Conservation (phyloP, 768 basidiomycete species). For the Exsudoporus frostii region DNA sequence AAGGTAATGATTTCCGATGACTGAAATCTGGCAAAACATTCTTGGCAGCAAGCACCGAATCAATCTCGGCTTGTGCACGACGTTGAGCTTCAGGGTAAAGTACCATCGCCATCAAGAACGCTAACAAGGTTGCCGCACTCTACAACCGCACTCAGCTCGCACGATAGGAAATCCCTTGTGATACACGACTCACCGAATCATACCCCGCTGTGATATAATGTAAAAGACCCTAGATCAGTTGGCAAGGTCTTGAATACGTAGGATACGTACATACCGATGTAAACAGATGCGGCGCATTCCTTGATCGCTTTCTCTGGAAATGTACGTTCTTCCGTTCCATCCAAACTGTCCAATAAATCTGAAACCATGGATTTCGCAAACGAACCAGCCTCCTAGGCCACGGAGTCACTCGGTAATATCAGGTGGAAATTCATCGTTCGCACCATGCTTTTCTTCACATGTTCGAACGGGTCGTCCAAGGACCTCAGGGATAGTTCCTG, state of each 20-base stretch:
- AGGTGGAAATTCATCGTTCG: background rate
- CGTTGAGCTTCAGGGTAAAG: constrained; percentile 30
- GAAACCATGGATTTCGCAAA: constrained; percentile 31
- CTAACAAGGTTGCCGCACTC: constrained; percentile 22
- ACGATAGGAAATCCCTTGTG: background rate
- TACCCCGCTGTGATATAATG: constrained; percentile 20
- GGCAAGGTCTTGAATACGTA: background rate
- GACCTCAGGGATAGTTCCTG: constrained; percentile 23
- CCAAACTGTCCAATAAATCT: constrained; percentile 18
- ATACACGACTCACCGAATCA: constrained; percentile 20
- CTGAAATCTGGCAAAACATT: constrained; percentile 24
- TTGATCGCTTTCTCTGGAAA: constrained; percentile 25
- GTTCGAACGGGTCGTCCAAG: constrained; percentile 28
- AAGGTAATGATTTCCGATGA: constrained; percentile 25
- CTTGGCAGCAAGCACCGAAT: constrained; percentile 15
- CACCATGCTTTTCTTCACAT: constrained; percentile 26
- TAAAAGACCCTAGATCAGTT: background rate
- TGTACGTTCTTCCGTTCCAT: constrained; percentile 13
- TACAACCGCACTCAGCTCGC: constrained; percentile 1
- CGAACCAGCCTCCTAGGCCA: constrained; percentile 21
- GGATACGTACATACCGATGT: constrained; percentile 22
- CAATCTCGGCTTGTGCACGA: constrained; percentile 32
- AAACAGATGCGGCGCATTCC: constrained; percentile 30
- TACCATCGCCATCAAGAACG: constrained; percentile 31
- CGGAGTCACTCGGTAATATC: background rate